Conservation (phyloP, 2,329 filamentous ascomycete genomes). For the Phoma sp. region DNA sequence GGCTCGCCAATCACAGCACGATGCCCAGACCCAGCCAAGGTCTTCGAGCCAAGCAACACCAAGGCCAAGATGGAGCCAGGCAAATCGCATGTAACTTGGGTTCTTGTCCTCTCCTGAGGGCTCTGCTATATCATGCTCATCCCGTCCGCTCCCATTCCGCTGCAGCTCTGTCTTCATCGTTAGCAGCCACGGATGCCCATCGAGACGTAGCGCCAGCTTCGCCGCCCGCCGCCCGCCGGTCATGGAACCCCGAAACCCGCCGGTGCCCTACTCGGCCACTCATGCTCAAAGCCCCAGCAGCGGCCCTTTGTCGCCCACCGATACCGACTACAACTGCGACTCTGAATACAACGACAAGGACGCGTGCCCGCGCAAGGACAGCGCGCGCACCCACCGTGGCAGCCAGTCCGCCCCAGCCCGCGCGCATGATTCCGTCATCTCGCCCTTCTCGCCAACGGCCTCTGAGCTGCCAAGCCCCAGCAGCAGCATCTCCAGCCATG, state of each 20-base stretch:
- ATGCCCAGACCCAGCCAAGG: slow-evolving; percentile 14
- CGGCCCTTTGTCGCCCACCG: slow-evolving; percentile 14
- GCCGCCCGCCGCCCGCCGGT: slow-evolving; percentile 31
- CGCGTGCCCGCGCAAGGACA: slow-evolving; percentile 22
- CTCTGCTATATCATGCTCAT: slow-evolving; percentile 45
- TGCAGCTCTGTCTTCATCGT: slow-evolving; percentile 18
- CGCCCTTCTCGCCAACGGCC: slow-evolving; percentile 44
- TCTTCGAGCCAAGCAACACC: slow-evolving; percentile 17
- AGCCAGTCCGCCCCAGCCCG: slow-evolving; percentile 35
- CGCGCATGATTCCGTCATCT: slow-evolving; percentile 48
- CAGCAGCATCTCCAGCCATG: slow-evolving; percentile 41
- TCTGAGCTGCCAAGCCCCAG: slow-evolving; percentile 43
- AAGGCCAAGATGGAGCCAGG: slow-evolving; percentile 19
- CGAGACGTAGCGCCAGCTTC: slow-evolving; percentile 28
- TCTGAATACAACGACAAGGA: slow-evolving; percentile 37
- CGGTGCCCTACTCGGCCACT: slow-evolving; percentile 36
- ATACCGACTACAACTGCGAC: slow-evolving; percentile 22
- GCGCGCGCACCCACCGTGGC: slow-evolving; percentile 22
- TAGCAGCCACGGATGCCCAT: slow-evolving; percentile 35
- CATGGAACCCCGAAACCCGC: slow-evolving; percentile 44
- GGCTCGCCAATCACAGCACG: slow-evolving; percentile 8
- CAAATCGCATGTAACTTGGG: slow-evolving; percentile 17
- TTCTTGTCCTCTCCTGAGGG: slow-evolving; percentile 22
- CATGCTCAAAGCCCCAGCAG: slow-evolving; percentile 21
- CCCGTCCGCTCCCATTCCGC: slow-evolving; percentile 28